Evolutionary conservation across 2,329 filamentous ascomycete genomes (phyloP), one percentile per base, ranked within the genome.

Genomic region (Dactylellina cionopaga): DNA sequence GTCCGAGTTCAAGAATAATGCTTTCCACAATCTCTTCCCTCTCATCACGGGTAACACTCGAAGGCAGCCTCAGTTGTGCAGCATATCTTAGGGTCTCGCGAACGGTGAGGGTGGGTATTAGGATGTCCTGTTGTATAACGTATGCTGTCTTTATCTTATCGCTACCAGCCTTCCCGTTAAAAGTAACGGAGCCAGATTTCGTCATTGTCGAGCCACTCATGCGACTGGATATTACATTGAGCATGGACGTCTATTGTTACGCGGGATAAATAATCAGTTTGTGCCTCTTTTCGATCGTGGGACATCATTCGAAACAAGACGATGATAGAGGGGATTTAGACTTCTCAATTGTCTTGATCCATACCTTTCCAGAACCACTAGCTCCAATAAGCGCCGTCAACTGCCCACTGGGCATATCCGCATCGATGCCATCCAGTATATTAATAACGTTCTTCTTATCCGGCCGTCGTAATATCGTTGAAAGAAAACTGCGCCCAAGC

Each of bases 301-400:
- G n/a, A 11, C 47, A 15, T n/a, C 37, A 17, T 17, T 35, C 17
- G n/a, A n/a, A n/a, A n/a, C n/a, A n/a, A n/a, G n/a, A n/a, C n/a
- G n/a, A n/a, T n/a, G n/a, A n/a, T n/a, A n/a, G n/a, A n/a, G n/a
- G n/a, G n/a, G n/a, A n/a, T n/a, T n/a, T n/a, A n/a, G n/a, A n/a
- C n/a, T n/a, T n/a, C n/a, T n/a, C n/a, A n/a, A n/a, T n/a, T n/a
- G n/a, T n/a, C n/a, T n/a, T n/a, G n/a, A n/a, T n/a, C n/a, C 33
- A 37, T 63, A 77, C 76, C 74, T 92, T 92, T 0, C 90, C 90
- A 1, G 87, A 89, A 17, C 90, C 90, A 77, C 88, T 89, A 2
- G 89, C 89, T 7, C 90, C 90, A 65, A 92, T 87, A 58, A 92
- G 92, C 6, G 90, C 90, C 0, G 89, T 92, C 39, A 93, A 80